Percentiles rank a stretch among this genome's conserved stretches.
phyloP scores from a whole-genome alignment of 805 yeast species.

The Cyberlindnera bimundalis region DNA sequence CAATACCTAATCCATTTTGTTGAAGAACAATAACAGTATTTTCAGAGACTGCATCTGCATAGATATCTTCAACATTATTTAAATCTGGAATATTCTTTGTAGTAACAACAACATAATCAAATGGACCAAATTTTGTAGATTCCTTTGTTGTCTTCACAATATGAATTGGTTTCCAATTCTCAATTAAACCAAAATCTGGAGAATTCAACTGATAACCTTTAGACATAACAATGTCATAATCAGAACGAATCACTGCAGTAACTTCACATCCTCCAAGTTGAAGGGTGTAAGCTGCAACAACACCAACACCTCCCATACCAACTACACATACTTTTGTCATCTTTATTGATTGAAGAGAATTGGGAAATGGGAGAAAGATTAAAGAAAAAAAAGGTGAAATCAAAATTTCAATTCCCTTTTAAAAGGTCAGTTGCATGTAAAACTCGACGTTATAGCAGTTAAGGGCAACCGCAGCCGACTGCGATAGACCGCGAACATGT shows the following conservation, averaged over 20 bases:
- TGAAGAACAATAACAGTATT: constrained; percentile 49
- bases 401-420: no score
- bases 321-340: constrained; percentile 45
- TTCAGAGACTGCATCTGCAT: constrained; percentile 45
- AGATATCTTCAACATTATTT: constrained; percentile 46
- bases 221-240: constrained; percentile 44
- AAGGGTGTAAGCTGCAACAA: constrained; percentile 63
- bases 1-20: constrained; percentile 65
- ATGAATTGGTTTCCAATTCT: constrained; percentile 47
- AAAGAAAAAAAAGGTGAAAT: no score
- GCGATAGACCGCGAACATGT: not conserved
- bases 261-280: constrained; percentile 14
- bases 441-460: no score
- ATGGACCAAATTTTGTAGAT: constrained; percentile 31
- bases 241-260: constrained; percentile 58
- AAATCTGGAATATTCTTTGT: constrained; percentile 69
- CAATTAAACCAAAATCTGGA: constrained; percentile 51
- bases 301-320: constrained; percentile 83
- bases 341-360: not conserved
- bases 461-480: no score
- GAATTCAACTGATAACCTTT: constrained; percentile 57
- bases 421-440: no score
- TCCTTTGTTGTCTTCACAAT: constrained; percentile 34
- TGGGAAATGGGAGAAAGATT: no score
- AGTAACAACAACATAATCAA: constrained; percentile 57